Evolutionary conservation across 495 filamentous ascomycete genomes (phyloP), one percentile per base, ranked within the genome.

Genomic region (Penicillium coprophilum): DNA sequence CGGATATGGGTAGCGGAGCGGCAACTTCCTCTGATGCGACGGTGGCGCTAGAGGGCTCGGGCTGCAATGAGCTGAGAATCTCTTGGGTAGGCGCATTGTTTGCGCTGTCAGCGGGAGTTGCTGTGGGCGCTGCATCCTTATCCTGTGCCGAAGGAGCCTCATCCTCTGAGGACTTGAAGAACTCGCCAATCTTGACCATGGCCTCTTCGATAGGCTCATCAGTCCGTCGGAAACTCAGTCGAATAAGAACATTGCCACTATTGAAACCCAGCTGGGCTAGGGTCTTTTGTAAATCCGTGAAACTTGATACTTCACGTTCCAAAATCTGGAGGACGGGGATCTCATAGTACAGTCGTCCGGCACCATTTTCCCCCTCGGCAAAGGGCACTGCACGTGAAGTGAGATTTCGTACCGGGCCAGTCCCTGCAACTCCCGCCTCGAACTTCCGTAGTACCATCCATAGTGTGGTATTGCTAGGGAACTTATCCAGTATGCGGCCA

Each of bases 371-470:
- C 28, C 79, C 86, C 36, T 66, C 76, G 8, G 78, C 78, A 55
- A 81, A 73, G 9, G 91, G 85, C 24, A 85, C 78, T 17, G 85
- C 91, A 57, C 90, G 77, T 24, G 83, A 91, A 0, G 94, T 98
- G 60, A 97, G 82, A 63, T 96, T 95, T 28, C 71, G 66, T 50
- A 81, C 81, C 12, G 68, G 79, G 36, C 80, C 76, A 48, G 70
- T 76, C 40, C 80, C 80, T 34, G 80, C 79, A 47, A 78, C 80
- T 24, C 81, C 79, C 46, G 80, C 83, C 71, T 98, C 94, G 64
- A 97, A 96, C 63, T 89, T 89, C 48, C 93, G 88, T 44, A 97
- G 69, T 21, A 97, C 75, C 47, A 87, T 77, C 95, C 95, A 98
- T 65, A 97, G 63, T 13, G 88, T 87, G 31, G 89, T 91, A 53